Percentiles rank a stretch among this genome's conserved stretches.
Conservation (phyloP, 225 moss, liverwort and hornwort genomes). For the Climacium dendroides region DNA sequence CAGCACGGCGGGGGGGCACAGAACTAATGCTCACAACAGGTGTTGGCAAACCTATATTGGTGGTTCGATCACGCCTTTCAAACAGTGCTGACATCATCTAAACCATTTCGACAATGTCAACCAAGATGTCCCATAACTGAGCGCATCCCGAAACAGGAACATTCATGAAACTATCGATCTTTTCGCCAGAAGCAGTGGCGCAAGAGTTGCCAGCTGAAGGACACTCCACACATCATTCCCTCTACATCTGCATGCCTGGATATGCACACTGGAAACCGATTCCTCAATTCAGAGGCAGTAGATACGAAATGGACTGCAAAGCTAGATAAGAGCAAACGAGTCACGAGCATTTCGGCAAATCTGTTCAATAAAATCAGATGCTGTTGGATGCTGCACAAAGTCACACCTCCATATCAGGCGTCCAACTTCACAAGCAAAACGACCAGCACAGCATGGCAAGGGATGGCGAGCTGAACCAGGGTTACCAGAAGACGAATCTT, state of each 20-base stretch:
- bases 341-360: not conserved
- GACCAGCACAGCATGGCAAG: not conserved
- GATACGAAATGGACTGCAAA: too few relatives aligned
- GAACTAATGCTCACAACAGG: too few relatives aligned
- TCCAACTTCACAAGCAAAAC: not conserved
- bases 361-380: not conserved
- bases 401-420: not conserved
- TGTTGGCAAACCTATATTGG: too few relatives aligned
- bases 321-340: not conserved
- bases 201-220: not conserved
- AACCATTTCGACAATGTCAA: not conserved
- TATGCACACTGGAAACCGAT: not conserved
- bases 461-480: not conserved
- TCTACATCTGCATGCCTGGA: not conserved
- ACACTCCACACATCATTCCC: too few relatives aligned
- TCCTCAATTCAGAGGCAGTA: not conserved
- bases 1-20: too few relatives aligned
- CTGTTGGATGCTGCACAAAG: not conserved
- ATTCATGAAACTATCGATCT: not conserved
- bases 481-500: not conserved
- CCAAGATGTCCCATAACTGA: not conserved
- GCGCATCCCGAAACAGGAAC: not conserved
- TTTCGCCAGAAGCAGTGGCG: not conserved
- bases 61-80: not conserved
- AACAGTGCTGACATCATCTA: not conserved